A percentile compares a stretch with the other conserved stretches of the same genome.
These are phyloP conservation scores for Diaporthe vexans DNA, from an alignment of 2,329 filamentous ascomycete species.

Conservation along the genomic window DNA sequence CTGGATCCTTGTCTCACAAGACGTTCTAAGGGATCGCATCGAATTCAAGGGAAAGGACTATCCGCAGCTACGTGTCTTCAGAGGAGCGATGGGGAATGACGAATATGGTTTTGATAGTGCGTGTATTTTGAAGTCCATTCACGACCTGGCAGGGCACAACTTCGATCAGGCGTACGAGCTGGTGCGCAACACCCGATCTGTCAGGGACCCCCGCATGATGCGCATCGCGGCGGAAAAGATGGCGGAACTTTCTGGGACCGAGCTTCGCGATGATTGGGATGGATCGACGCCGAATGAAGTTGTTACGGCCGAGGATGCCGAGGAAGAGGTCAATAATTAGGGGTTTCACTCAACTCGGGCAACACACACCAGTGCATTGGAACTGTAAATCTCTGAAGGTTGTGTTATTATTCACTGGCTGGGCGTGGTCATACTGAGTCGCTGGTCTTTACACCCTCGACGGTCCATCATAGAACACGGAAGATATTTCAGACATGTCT, in stretches of 20 bases:
- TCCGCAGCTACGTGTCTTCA: not conserved
- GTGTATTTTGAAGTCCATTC: not conserved
- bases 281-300: not conserved
- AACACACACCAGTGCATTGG: no score
- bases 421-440: no score
- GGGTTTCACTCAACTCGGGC: no score
- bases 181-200: not conserved
- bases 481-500: no score
- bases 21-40: not conserved
- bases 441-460: no score
- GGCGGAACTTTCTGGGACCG: not conserved
- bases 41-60: not conserved
- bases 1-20: not conserved
- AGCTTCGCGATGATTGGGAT: not conserved
- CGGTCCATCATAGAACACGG: no score
- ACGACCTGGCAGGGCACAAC: not conserved
- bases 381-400: no score
- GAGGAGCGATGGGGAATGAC: not conserved
- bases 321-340: no score
- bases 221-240: not conserved
- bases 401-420: no score
- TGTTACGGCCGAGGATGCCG: no score
- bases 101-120: not conserved
- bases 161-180: not conserved
- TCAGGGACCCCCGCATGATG: not conserved